Evolutionary conservation across 495 filamentous ascomycete genomes (phyloP), one percentile per base, ranked within the genome.

Genomic region (Penicillium daleae): DNA sequence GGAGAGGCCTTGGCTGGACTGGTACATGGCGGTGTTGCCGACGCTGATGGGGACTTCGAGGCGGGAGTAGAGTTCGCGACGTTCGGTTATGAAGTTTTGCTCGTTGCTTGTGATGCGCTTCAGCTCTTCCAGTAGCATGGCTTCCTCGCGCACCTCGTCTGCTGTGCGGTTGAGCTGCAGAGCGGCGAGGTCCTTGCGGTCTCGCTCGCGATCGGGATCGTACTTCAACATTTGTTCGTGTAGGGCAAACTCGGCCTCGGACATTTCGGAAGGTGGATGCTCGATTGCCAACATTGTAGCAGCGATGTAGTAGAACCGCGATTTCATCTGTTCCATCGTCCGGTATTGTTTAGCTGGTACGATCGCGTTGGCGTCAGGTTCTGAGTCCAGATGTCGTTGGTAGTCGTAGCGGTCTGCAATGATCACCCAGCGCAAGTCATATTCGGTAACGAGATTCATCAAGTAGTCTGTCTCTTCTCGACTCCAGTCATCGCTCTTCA

Each of bases 341-440:
- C 96, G 83, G 40, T 71, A 65, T 21, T 65, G 69, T 49, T 76
- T 82, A 24, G 73, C 74, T 6, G 78, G 72, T 2, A 79, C 76
- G 24, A 82, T 70, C 22, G 80, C 77, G 39, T 64, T 77, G 32
- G 66, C 62, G 48, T 74, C 72, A n/a, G 68, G 66, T 62, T 80
- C 76, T 7, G 70, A 73, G 31, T 83, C 71, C 24, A 72, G 64
- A 17, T 70, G 71, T 1, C 89, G 85, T 53, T 80, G 75, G 67
- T 87, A 97, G 24, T 96, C 91, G 74, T 97, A 99, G 13, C 93
- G 90, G 71, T 99, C 95, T 74, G 86, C 90, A 49, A 99, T 92
- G n/a, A 99, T 76, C 17, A 93, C 78, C 89, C 95, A 99, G 58
- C 93, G 87, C 48, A 96, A 79, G 65, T 95, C 92, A 67, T 86